Percentiles rank a stretch among this genome's conserved stretches.
Evolutionary conservation across 495 filamentous ascomycete genomes (phyloP).

Genomic region (Emericellopsis terricola): DNA sequence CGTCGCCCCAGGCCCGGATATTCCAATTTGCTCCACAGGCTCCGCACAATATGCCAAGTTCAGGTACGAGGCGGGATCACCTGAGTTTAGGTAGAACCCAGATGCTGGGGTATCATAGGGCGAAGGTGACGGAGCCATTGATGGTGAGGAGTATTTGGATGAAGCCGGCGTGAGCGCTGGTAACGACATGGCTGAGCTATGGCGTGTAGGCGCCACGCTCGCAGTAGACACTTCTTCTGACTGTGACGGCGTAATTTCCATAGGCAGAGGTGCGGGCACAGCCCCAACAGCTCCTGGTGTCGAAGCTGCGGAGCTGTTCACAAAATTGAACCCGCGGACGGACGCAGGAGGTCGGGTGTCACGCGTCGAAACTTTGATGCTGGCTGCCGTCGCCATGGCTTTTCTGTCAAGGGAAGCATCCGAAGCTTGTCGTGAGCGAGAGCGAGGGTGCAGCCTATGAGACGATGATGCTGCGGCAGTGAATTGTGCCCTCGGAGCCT

Average conservation of each 20-base stretch:
- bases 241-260: too few species aligned
- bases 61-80: too few species aligned
- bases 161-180: neutral
- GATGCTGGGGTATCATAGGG: too few species aligned
- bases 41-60: too few species aligned
- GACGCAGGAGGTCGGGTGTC: slow-evolving; percentile 4
- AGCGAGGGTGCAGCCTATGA: slow-evolving; percentile 13
- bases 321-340: slow-evolving; percentile 1
- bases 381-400: slow-evolving; percentile 1
- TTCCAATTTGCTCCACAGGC: too few species aligned
- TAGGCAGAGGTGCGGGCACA: too few species aligned
- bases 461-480: slow-evolving; percentile 1
- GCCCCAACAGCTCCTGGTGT: too few species aligned
- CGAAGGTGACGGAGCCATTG: too few species aligned
- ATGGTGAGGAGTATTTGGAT: neutral
- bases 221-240: neutral
- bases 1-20: too few species aligned
- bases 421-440: slow-evolving; percentile 8
- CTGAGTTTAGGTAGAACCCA: too few species aligned
- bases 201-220: neutral
- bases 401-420: slow-evolving; percentile 6
- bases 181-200: neutral
- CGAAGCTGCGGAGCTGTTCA: too few species aligned
- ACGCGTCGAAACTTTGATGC: neutral
- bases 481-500: slow-evolving; percentile 6